phyloP scores from a whole-genome alignment of 2,329 filamentous ascomycete species.

The Monosporascus sp. region DNA sequence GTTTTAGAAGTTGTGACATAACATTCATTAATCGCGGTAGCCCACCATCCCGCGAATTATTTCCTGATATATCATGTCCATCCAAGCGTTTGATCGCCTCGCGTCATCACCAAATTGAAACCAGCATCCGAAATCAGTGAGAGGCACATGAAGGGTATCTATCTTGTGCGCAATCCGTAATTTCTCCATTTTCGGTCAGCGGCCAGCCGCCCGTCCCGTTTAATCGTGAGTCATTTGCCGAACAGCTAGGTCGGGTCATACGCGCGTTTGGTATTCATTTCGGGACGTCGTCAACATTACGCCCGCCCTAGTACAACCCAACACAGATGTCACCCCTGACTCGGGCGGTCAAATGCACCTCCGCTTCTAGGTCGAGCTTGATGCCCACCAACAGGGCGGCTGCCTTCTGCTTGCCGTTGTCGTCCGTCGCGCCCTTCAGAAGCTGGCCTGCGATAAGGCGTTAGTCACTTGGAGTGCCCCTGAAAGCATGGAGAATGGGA shows the following conservation, averaged over 20 bases:
- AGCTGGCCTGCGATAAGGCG: conserved; percentile 37
- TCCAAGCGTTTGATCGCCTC: neutral
- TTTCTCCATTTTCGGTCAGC: neutral
- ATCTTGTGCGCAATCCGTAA: neutral
- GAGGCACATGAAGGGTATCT: neutral
- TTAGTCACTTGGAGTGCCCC: neutral
- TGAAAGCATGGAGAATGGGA: neutral
- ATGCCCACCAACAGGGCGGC: conserved; percentile 56
- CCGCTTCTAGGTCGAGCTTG: conserved; percentile 58
- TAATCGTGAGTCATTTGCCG: neutral
- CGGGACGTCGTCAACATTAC: neutral
- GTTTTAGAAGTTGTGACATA: no score
- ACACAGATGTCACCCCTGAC: conserved; percentile 57
- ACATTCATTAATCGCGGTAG: no score
- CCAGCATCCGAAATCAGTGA: neutral
- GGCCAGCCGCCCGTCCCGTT: neutral
- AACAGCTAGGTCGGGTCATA: no score
- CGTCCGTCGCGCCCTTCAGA: conserved; percentile 51
- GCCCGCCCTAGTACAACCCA: conserved; percentile 43
- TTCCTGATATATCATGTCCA: neutral
- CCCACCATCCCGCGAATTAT: no score
- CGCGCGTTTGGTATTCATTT: no score
- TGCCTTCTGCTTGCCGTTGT: conserved; percentile 51
- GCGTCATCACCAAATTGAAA: neutral
- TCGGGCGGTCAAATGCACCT: conserved; percentile 55